These are phyloP conservation scores for Albatrellus ellisii DNA, from an alignment of 768 basidiomycete genomes.

Conservation along the genomic window DNA sequence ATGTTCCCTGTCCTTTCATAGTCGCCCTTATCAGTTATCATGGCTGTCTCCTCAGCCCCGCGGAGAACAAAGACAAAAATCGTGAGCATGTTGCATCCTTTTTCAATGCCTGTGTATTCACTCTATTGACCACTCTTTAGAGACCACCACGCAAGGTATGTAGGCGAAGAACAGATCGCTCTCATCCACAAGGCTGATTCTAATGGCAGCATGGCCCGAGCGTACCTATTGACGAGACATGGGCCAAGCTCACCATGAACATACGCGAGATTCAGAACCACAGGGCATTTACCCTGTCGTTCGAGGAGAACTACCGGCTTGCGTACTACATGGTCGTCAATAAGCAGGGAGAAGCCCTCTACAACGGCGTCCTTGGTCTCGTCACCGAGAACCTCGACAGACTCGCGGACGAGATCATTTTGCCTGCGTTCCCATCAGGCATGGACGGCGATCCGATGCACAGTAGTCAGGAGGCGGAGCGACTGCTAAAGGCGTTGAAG, in stretches of 20 bases:
- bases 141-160: conserved; percentile 36
- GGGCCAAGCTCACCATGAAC: conserved; percentile 68
- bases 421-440: conserved; percentile 75
- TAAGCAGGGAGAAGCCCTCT: conserved; percentile 74
- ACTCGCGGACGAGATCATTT: conserved; percentile 62
- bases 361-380: conserved; percentile 70
- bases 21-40: background rate
- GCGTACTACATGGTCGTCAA: conserved; percentile 90
- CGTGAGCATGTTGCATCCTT: conserved; percentile 25
- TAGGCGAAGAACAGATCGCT: background rate
- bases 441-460: conserved; percentile 55
- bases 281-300: conserved; percentile 79
- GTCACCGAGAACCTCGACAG: conserved; percentile 73
- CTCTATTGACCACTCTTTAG: conserved; percentile 17
- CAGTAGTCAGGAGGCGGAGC: conserved; percentile 72
- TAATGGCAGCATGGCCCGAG: conserved; percentile 51
- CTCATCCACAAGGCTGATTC: background rate
- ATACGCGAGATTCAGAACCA: conserved; percentile 93
- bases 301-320: conserved; percentile 89
- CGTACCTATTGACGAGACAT: conserved; percentile 73
- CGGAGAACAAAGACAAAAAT: conserved; percentile 26
- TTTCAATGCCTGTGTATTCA: conserved; percentile 15
- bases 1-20: conserved; percentile 8
- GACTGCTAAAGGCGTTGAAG: conserved; percentile 69
- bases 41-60: conserved; percentile 9